Conservation (phyloP, 2,329 filamentous ascomycete genomes). For the Pseudogymnoascus sp. region DNA sequence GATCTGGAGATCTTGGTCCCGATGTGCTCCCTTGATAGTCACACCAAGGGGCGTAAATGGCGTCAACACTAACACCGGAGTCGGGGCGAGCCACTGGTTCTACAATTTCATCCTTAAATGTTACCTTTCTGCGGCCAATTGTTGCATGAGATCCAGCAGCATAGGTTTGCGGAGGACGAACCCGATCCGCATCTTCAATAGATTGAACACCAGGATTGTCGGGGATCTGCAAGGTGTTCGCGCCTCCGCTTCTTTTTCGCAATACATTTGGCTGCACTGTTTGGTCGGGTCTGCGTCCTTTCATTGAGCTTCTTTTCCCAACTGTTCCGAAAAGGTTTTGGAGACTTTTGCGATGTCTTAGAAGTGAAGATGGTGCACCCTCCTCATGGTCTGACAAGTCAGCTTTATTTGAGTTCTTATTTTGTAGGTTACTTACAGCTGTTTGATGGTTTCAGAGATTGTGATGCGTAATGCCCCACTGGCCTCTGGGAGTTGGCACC, state of each 20-base stretch:
- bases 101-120: neutral
- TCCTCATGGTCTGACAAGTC: neutral
- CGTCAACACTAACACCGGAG: neutral
- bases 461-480: neutral
- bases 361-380: neutral
- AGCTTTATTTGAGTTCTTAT: neutral
- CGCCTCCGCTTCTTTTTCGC: neutral
- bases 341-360: constrained; percentile 22
- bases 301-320: constrained; percentile 15
- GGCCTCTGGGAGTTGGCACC: neutral
- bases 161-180: neutral
- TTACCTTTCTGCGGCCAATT: neutral
- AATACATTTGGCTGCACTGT: neutral
- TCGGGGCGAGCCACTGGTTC: neutral
- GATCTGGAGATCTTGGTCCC: neutral
- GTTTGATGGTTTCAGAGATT: neutral
- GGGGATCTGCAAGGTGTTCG: neutral
- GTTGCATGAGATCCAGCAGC: neutral
- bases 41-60: neutral
- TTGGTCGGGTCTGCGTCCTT: constrained; percentile 14
- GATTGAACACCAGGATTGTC: neutral
- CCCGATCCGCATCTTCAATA: neutral
- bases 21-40: neutral
- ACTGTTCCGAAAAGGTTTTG: constrained; percentile 22
- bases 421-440: neutral